These are phyloP conservation scores for Chloromonas sp. DNA, from an alignment of 163 green algal genomes.

Conservation along the genomic window DNA sequence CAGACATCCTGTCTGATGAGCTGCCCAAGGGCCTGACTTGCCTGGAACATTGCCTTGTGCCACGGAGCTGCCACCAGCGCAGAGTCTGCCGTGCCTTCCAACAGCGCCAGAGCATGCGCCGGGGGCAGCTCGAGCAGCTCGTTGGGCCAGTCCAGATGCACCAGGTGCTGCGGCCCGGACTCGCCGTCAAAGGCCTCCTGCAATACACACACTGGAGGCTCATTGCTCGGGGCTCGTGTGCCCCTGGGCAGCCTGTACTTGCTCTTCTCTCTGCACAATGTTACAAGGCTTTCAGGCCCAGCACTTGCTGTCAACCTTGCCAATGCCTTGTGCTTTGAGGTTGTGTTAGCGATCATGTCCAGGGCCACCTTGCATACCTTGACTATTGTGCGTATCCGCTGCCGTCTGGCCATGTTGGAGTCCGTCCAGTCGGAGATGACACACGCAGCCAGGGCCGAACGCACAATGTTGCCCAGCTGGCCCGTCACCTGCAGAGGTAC, in stretches of 20 bases:
- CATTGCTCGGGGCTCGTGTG: neutral
- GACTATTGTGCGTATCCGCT: constrained; percentile 32
- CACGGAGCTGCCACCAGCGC: neutral
- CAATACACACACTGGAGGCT: neutral
- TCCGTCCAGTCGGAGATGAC: constrained; percentile 8
- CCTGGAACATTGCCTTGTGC: constrained; percentile 15
- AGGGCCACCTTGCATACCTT: neutral
- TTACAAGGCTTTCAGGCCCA: neutral
- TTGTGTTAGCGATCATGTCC: too few species aligned
- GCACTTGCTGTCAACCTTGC: neutral
- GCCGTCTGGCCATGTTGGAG: constrained; percentile 8
- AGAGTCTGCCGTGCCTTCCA: neutral
- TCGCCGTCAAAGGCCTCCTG: neutral
- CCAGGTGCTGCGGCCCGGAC: neutral
- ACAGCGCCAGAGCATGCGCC: neutral
- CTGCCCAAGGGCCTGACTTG: neutral
- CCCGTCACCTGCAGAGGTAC: constrained; percentile 14
- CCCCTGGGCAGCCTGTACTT: neutral
- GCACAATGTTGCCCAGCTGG: constrained; percentile 29
- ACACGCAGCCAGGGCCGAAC: constrained; percentile 18
- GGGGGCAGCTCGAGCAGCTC: constrained; percentile 14
- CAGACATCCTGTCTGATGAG: neutral
- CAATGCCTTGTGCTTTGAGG: neutral
- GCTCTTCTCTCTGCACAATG: neutral
- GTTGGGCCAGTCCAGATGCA: constrained; percentile 20